Evolutionary conservation across 2,329 filamentous ascomycete species (phyloP).

Genomic region (Monilinia fructigena): DNA sequence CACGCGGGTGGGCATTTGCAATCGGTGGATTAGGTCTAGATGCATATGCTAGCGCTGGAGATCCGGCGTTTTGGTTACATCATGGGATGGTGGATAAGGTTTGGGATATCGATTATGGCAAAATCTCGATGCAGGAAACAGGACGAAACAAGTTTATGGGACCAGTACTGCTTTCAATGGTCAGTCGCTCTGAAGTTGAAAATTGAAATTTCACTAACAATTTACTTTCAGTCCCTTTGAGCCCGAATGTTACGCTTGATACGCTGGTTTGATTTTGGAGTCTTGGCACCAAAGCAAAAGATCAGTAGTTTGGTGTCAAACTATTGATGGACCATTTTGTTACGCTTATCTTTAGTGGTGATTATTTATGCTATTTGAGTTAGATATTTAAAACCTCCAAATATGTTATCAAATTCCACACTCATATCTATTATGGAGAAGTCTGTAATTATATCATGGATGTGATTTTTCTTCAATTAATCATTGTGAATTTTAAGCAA

Average conservation of each 20-base stretch:
- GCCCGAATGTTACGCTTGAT: conserved; percentile 11
- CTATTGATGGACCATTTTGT: conserved; percentile 42
- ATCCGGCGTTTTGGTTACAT: conserved; percentile 48
- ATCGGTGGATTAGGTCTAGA: conserved; percentile 34
- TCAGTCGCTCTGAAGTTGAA: background rate
- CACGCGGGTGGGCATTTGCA: conserved; percentile 10
- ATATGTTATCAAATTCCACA: no score
- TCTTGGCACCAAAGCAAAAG: conserved; percentile 6
- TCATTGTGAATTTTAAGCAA: no score
- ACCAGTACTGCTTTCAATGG: conserved; percentile 7
- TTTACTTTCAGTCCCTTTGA: background rate
- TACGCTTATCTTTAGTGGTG: conserved; percentile 44
- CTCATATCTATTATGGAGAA: background rate
- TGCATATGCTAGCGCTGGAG: conserved; percentile 45
- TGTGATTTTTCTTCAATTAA: no score
- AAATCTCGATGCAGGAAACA: conserved; percentile 31
- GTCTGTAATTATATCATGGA: background rate
- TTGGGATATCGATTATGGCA: conserved; percentile 51
- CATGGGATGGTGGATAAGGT: conserved; percentile 48
- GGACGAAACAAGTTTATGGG: conserved; percentile 31
- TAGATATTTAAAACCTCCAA: no score
- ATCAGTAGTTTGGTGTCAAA: conserved; percentile 41
- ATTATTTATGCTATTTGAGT: no score
- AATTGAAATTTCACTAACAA: background rate
- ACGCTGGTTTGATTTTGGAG: conserved; percentile 11